Base-by-base conservation (phyloP, 805 yeast genomes). In the Saccharomycopsis fibuligera region DNA sequence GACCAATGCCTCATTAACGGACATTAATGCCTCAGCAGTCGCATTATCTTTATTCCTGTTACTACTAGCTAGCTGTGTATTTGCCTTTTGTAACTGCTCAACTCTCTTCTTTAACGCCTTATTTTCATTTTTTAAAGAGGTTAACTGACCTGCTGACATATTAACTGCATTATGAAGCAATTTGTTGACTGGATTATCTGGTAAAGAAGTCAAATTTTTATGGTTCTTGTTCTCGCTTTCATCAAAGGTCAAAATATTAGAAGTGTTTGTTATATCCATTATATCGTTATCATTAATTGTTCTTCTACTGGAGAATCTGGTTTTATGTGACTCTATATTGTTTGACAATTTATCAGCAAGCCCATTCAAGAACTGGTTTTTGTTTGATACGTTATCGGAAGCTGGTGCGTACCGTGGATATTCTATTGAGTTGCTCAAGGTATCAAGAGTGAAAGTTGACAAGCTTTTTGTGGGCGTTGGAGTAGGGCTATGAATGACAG, bases 191-290 rank as follows among this genome's bases (percentile, higher is more conserved):
- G 49, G 50, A 17, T 48, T 40, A 3, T 48, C 45, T 17, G 54
- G 54, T 17, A 51, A 19, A 5, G 47, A 47, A 16, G 23, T 29
- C 25, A 50, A 24, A 2, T 43, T 14, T 17, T 47, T 47, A 27
- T 50, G 50, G n/a, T n/a, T 29, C 17, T 22, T 30, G 12, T 36
- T 33, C 4, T 12, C 12, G 16, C 14, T 6, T n/a, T 21, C 24
- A 30, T 31, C 19, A 30, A 12, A 23, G 5, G 31, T 31, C 17
- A 51, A 8, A 19, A 51, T 48, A 31, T 48, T 35, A 2, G 47
- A 44, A 8, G 54, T 51, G 12, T 44, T 47, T 5, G 54, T 50
- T 4, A 50, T 41, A 24, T 47, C 51, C 24, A 30, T 17, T 3
- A 38, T 22, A 10, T 38, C 29, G 12, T 14, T 6, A 23, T 38